Base-by-base conservation (phyloP, 129 eudicot species). In the Saussurea involucrata region DNA sequence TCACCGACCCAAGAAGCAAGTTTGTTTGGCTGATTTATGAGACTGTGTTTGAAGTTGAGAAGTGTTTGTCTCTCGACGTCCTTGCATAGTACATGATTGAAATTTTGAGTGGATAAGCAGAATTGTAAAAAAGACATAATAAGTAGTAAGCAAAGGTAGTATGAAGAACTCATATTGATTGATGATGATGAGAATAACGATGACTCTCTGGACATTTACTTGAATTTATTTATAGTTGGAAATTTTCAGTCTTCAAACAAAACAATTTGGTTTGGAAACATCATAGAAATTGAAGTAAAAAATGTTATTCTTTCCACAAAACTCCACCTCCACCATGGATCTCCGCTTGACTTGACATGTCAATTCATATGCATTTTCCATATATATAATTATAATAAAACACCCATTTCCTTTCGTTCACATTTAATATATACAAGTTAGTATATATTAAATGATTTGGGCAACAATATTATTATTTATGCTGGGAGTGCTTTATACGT, bases 1-100 rank as follows among this genome's bases (percentile, higher is more conserved):
- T 44, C 18, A 44, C 3, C 1, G 18, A 21, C 28, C 81, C 82
- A 70, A 24, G 76, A 72, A 25, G 71, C 80, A 37, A 78, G 80
- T 17, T 79, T 57, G 12, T 33, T 28, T 29, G 34, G 55, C 27
- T 10, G 24, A n/a, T 68, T 76, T 2, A 33, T 31, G 13, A 82
- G 75, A 32, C 44, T 46, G 0, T 68, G 25, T 18, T 72, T 78
- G 69, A 83, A 67, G 25, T 21, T 4, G n/a, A 83, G 44, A 22
- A 78, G 83, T 4, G 86, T 83, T 15, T 37, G 53, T 28, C 60
- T 66, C 27, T 83, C 83, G 0, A 3, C 32, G 0, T 53, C 80
- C 4, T 67, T 8, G 63, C 86, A 77, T 33, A 33, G 63, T 2
- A 74, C 77, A 73, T 27, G 29, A n/a, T 31, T 27, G 8, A 40